Evolutionary conservation across 2,329 filamentous ascomycete genomes (phyloP).

Genomic region (Chaetomiaceae sp.): DNA sequence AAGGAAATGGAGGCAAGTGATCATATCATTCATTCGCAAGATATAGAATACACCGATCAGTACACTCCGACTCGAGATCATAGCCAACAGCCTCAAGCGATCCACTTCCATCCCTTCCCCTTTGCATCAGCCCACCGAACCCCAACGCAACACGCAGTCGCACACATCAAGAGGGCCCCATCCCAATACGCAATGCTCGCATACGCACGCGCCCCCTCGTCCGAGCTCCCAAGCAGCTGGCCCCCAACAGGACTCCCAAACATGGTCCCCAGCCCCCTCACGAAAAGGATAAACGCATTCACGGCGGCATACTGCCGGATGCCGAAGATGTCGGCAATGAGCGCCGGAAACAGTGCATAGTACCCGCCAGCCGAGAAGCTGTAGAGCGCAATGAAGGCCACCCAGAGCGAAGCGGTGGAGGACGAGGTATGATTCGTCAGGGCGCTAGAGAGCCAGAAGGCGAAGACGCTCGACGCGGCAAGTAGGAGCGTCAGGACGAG

Average conservation of each 20-base stretch:
- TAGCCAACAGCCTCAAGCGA: conserved; percentile 34
- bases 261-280: conserved; percentile 41
- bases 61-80: too few relatives aligned
- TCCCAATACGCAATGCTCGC: conserved; percentile 39
- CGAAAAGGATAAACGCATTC: conserved; percentile 44
- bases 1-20: too few relatives aligned
- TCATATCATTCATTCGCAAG: too few relatives aligned
- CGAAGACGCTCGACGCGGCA: conserved; percentile 35
- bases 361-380: conserved; percentile 42
- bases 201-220: conserved; percentile 33
- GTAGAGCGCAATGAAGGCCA: conserved; percentile 41
- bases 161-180: conserved; percentile 37
- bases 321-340: conserved; percentile 46
- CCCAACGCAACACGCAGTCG: conserved; percentile 37
- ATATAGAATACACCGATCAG: too few relatives aligned
- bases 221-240: conserved; percentile 34
- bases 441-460: conserved; percentile 36
- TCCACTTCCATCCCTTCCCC: conserved; percentile 34
- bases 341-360: conserved; percentile 43
- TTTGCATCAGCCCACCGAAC: conserved; percentile 35
- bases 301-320: conserved; percentile 44
- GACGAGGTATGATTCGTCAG: conserved; percentile 17
- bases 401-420: conserved; percentile 31
- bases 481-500: conserved; percentile 39
- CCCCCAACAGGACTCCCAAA: conserved; percentile 44